phyloP scores from a whole-genome alignment of 306 rosid species.

The Aeschynomene evenia region DNA sequence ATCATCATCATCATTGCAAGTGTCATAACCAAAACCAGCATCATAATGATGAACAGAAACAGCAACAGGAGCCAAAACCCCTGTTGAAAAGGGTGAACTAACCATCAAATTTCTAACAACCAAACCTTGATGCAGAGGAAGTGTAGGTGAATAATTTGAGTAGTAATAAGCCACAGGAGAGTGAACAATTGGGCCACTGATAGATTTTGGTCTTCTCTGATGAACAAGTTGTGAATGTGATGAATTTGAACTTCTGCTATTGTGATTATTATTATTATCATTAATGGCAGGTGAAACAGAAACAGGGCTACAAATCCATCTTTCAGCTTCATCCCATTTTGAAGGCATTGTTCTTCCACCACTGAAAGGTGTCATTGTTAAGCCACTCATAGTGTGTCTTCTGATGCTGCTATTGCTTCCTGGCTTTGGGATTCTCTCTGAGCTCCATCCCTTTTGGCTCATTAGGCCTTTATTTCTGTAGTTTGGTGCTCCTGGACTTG shows the following conservation, averaged over 20 bases:
- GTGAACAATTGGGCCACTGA: constrained; percentile 80
- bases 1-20: no score
- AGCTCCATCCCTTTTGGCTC: constrained; percentile 74
- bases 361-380: constrained; percentile 51
- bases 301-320: constrained; percentile 91
- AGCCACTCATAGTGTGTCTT: constrained; percentile 45
- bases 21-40: constrained; percentile 32
- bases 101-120: constrained; percentile 41
- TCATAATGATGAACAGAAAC: constrained; percentile 44
- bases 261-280: no score
- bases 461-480: constrained; percentile 38
- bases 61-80: constrained; percentile 62
- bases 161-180: constrained; percentile 45
- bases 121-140: constrained; percentile 44
- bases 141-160: constrained; percentile 45
- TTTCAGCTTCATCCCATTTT: constrained; percentile 95
- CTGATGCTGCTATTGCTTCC: constrained; percentile 32
- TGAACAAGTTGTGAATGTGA: constrained; percentile 40
- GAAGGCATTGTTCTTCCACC: constrained; percentile 81
- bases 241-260: constrained; percentile 32
- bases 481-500: constrained; percentile 49
- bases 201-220: constrained; percentile 66
- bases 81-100: constrained; percentile 69
- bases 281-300: constrained; percentile 35
- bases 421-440: constrained; percentile 61